Conservation (phyloP, 2,329 filamentous ascomycete genomes). For the Xylaria sp. region DNA sequence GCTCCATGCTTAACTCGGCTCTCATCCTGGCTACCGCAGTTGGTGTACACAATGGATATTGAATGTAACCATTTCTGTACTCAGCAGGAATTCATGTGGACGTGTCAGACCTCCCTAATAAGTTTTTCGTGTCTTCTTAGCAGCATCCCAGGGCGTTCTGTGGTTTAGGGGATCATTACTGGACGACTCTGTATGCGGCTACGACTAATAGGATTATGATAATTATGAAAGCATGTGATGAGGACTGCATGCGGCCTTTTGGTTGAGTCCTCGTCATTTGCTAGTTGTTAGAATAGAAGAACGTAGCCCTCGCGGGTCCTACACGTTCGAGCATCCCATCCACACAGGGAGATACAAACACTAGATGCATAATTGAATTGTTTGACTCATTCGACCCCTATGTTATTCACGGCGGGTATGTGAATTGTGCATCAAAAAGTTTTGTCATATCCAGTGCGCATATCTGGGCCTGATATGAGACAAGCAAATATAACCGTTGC, state of each 20-base stretch:
- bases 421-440: too few relatives aligned
- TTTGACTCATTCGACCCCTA: neutral
- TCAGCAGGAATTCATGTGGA: neutral
- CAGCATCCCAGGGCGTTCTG: neutral
- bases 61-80: conserved; percentile 1
- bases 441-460: too few relatives aligned
- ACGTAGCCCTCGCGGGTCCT: conserved; percentile 3
- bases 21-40: conserved; percentile 32
- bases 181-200: conserved; percentile 2
- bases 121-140: neutral
- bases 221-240: conserved; percentile 12
- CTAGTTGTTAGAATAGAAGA: conserved; percentile 20
- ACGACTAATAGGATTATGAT: neutral
- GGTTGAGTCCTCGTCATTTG: neutral
- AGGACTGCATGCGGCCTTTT: neutral
- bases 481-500: too few relatives aligned
- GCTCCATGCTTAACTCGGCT: conserved; percentile 33
- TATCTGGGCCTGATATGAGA: too few relatives aligned
- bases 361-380: neutral
- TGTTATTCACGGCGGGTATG: too few relatives aligned
- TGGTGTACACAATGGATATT: conserved; percentile 30
- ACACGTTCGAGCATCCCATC: neutral
- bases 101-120: neutral
- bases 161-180: neutral
- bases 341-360: neutral